These are phyloP conservation scores for Suhomyces bribrorum DNA, from an alignment of 1,139 yeast genomes.

Conservation along the genomic window DNA sequence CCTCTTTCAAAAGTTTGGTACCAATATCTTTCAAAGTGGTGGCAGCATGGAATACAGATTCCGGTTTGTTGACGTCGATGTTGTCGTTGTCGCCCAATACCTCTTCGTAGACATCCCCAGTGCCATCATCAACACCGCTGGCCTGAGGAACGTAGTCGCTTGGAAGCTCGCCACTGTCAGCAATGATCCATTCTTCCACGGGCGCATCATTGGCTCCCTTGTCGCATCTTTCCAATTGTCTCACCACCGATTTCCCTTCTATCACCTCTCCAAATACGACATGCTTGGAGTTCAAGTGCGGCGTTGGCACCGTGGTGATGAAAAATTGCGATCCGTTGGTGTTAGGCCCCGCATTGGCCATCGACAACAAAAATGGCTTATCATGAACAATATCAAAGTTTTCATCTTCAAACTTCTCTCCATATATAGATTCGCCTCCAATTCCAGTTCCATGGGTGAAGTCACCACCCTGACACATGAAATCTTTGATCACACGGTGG, in stretches of 20 bases:
- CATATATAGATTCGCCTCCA: conserved; percentile 94
- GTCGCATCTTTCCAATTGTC: conserved; percentile 70
- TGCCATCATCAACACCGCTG: conserved; percentile 62
- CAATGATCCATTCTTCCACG: conserved; percentile 60
- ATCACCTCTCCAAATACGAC: conserved; percentile 93
- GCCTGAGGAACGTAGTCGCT: conserved; percentile 52
- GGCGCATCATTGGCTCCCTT: conserved; percentile 71
- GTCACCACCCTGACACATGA: conserved; percentile 98
- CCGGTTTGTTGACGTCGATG: conserved; percentile 60
- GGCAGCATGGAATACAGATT: conserved; percentile 67
- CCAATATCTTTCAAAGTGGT: conserved; percentile 75
- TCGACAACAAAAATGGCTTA: conserved; percentile 82
- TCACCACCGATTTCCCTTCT: conserved; percentile 78
- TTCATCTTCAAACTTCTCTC: conserved; percentile 94
- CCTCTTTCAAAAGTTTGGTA: conserved; percentile 68
- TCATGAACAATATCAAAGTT: conserved; percentile 76
- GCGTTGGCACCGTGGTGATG: conserved; percentile 81
- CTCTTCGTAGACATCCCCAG: conserved; percentile 85
- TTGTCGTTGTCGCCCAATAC: conserved; percentile 70
- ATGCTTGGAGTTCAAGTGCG: conserved; percentile 90
- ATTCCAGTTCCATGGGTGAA: conserved; percentile 88
- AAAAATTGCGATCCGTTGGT: conserved; percentile 97
- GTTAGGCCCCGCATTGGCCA: conserved; percentile 96
- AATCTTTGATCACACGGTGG: conserved; percentile 89
- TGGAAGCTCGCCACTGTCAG: conserved; percentile 79